These are phyloP conservation scores for Scheffersomyces parashehatae DNA, from an alignment of 1,139 yeast genomes.

Conservation along the genomic window DNA sequence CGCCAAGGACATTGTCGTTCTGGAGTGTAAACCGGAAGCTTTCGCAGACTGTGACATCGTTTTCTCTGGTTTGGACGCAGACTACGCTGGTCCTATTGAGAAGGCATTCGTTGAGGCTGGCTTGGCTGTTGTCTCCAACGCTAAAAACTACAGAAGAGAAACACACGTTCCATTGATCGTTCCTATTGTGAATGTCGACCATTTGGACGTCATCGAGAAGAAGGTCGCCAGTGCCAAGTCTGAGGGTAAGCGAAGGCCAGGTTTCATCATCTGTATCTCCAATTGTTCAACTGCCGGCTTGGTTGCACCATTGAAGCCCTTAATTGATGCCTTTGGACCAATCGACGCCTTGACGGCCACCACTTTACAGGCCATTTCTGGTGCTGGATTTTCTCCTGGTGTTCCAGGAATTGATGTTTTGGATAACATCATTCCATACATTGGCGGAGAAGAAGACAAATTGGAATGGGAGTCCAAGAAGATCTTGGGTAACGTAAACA, in stretches of 20 bases:
- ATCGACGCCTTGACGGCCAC: slow-evolving; percentile 84
- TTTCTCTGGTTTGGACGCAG: slow-evolving; percentile 92
- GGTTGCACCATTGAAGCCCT: slow-evolving; percentile 94
- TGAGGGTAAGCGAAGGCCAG: slow-evolving; percentile 59
- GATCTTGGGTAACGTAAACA: slow-evolving; percentile 69
- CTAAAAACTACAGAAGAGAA: slow-evolving; percentile 91
- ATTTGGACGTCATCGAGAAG: slow-evolving; percentile 70
- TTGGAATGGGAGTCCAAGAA: slow-evolving; percentile 98
- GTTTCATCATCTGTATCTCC: slow-evolving; percentile 90
- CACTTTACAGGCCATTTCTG: slow-evolving; percentile 95
- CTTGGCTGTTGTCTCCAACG: slow-evolving; percentile 84
- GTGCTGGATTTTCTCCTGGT: slow-evolving; percentile 99
- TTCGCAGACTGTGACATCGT: slow-evolving; percentile 92
- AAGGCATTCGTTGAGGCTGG: slow-evolving; percentile 81
- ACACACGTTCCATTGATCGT: slow-evolving; percentile 89
- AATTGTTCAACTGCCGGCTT: slow-evolving; percentile 98
- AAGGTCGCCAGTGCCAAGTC: slow-evolving; percentile 56
- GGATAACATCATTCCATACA: slow-evolving; percentile 92
- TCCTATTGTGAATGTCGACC: slow-evolving; percentile 96
- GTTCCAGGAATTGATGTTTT: slow-evolving; percentile 92
- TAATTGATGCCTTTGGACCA: slow-evolving; percentile 87
- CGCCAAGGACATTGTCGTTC: slow-evolving; percentile 64
- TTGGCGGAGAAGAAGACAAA: slow-evolving; percentile 97
- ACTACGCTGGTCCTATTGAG: slow-evolving; percentile 91
- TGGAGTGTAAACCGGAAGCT: slow-evolving; percentile 72